phyloP scores from a whole-genome alignment of 2,329 filamentous ascomycete genomes.

The Talaromyces albobiverticillius region DNA sequence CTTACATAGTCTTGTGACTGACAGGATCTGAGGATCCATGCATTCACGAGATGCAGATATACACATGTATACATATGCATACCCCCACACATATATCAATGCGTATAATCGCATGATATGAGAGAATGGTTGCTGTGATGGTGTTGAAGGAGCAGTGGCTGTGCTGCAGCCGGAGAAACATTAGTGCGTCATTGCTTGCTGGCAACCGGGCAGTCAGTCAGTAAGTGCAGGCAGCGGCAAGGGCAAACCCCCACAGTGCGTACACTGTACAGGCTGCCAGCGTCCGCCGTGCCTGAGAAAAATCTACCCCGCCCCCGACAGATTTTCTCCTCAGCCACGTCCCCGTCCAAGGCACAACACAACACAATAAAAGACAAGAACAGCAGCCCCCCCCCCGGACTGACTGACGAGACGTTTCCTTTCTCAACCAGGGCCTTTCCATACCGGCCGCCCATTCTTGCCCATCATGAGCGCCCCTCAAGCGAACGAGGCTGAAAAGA shows the following conservation, averaged over 20 bases:
- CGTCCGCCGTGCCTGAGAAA: slow-evolving; percentile 9
- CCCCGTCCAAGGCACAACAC: neutral
- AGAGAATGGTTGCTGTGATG: too few relatives aligned
- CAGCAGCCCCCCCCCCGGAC: neutral
- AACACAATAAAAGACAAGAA: neutral
- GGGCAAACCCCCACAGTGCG: slow-evolving; percentile 8
- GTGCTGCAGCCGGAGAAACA: slow-evolving; percentile 1
- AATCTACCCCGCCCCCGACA: slow-evolving; percentile 7
- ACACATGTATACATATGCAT: too few relatives aligned
- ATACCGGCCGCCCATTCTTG: slow-evolving; percentile 14
- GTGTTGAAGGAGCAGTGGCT: too few relatives aligned
- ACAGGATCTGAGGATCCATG: too few relatives aligned
- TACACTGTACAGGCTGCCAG: neutral
- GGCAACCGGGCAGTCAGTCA: neutral
- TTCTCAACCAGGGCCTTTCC: slow-evolving; percentile 9
- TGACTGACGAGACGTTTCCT: neutral
- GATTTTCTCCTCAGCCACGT: neutral
- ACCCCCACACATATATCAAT: too few relatives aligned
- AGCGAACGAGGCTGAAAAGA: slow-evolving; percentile 96
- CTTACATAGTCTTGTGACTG: too few relatives aligned
- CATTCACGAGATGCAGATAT: too few relatives aligned
- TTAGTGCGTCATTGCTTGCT: slow-evolving; percentile 1
- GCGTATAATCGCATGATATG: too few relatives aligned
- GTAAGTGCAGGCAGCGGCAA: too few relatives aligned
- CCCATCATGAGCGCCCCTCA: slow-evolving; percentile 77